phyloP scores from a whole-genome alignment of 345 rosid genomes.

The Passiflora organensis region DNA sequence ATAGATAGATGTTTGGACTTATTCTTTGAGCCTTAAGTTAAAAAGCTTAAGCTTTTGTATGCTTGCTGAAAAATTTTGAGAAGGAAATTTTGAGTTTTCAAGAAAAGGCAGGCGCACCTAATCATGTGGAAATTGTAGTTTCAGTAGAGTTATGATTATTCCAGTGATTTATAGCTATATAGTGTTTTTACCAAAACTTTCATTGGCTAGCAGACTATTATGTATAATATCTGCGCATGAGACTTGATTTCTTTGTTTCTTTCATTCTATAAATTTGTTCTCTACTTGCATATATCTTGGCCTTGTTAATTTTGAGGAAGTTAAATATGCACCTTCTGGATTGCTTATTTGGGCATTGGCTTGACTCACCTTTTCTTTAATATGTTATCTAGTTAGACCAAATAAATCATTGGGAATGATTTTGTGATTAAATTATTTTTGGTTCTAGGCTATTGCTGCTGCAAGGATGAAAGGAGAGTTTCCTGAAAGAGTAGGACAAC shows the following conservation, averaged over 20 bases:
- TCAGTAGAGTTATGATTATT: too few relatives aligned
- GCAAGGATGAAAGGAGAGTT: slow-evolving; percentile 93
- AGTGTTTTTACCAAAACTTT: too few relatives aligned
- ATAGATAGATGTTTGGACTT: slow-evolving; percentile 14
- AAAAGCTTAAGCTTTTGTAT: neutral
- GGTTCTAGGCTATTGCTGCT: slow-evolving; percentile 78
- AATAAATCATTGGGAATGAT: neutral
- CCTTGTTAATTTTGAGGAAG: neutral
- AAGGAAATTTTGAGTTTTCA: too few relatives aligned
- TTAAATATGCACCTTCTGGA: neutral
- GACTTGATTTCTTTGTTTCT: too few relatives aligned
- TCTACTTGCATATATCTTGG: neutral
- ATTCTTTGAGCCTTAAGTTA: slow-evolving; percentile 4
- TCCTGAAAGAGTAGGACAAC: slow-evolving; percentile 93
- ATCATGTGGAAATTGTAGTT: neutral
- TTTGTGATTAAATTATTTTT: slow-evolving; percentile 18
- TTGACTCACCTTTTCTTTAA: neutral
- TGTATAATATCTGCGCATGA: too few relatives aligned
- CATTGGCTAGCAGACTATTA: too few relatives aligned
- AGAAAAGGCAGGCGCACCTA: too few relatives aligned
- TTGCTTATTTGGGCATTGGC: neutral
- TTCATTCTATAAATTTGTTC: neutral
- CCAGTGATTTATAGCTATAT: too few relatives aligned
- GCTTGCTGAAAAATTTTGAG: neutral
- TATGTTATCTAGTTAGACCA: slow-evolving; percentile 3